Conservation (phyloP, 2,329 filamentous ascomycete species). For the Magnaporthiopsis rhizophila region DNA sequence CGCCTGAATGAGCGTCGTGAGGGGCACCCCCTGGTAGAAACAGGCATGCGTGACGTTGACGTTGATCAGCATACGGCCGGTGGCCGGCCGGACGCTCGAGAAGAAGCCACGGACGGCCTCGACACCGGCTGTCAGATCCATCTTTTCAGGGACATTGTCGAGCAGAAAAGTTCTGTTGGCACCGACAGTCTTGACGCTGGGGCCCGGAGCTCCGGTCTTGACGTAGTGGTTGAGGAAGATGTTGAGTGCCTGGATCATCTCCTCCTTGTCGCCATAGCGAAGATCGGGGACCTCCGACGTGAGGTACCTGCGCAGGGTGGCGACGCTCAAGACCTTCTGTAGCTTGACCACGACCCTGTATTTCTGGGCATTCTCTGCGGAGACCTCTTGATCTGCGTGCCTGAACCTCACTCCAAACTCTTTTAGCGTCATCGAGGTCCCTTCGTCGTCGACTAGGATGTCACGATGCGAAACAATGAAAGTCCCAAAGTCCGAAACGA, state of each 20-base stretch:
- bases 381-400: slow-evolving; percentile 21
- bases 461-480: slow-evolving; percentile 21
- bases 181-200: slow-evolving; percentile 20
- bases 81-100: slow-evolving; percentile 45
- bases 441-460: slow-evolving; percentile 11
- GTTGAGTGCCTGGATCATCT: slow-evolving; percentile 63
- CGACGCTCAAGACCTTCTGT: slow-evolving; percentile 18
- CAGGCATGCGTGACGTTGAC: slow-evolving; percentile 42
- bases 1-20: slow-evolving; percentile 15
- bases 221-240: slow-evolving; percentile 47
- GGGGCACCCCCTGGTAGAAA: slow-evolving; percentile 22
- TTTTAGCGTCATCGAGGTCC: not conserved
- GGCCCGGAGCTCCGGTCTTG: slow-evolving; percentile 15
- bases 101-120: slow-evolving; percentile 42
- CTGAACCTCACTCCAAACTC: slow-evolving; percentile 17
- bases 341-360: slow-evolving; percentile 18
- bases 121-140: slow-evolving; percentile 20
- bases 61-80: slow-evolving; percentile 46
- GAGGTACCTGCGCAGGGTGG: slow-evolving; percentile 19
- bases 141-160: not conserved
- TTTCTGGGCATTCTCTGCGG: slow-evolving; percentile 10
- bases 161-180: slow-evolving; percentile 21
- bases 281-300: slow-evolving; percentile 16
- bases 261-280: slow-evolving; percentile 17
- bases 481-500: slow-evolving; percentile 25